A percentile compares a stretch with the other conserved stretches of the same genome.
Conservation (phyloP, 306 rosid species). For the Carpinus fangiana region DNA sequence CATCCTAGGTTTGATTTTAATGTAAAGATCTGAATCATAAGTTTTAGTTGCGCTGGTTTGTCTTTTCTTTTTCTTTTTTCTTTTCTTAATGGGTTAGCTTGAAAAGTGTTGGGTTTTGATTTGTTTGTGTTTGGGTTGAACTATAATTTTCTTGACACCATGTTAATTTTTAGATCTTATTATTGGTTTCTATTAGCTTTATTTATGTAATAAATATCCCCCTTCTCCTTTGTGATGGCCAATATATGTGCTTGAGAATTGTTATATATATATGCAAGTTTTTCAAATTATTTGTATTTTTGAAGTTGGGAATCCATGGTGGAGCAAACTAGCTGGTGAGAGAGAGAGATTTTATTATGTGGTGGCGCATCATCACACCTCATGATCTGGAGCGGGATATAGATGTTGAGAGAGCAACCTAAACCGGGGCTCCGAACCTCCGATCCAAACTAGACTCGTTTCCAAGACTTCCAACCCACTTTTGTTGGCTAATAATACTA, state of each 20-base stretch:
- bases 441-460: too few relatives aligned
- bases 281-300: too few relatives aligned
- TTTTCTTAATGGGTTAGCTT: not conserved
- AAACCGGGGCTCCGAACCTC: too few relatives aligned
- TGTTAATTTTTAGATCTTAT: not conserved
- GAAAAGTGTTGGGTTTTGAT: not conserved
- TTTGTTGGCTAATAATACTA: too few relatives aligned
- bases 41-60: not conserved
- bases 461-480: too few relatives aligned
- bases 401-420: too few relatives aligned
- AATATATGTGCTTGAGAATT: not conserved
- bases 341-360: too few relatives aligned
- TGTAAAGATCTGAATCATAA: conserved; percentile 15
- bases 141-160: not conserved
- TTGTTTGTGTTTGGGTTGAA: not conserved
- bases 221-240: not conserved
- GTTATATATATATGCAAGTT: not conserved
- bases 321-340: too few relatives aligned
- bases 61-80: not conserved
- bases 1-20: conserved; percentile 21
- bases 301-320: too few relatives aligned
- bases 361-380: too few relatives aligned
- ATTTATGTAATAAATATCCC: not conserved
- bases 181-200: conserved; percentile 1
- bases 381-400: too few relatives aligned